Evolutionary conservation across 306 rosid genomes (phyloP).

Genomic region (Luffa acutangula): DNA sequence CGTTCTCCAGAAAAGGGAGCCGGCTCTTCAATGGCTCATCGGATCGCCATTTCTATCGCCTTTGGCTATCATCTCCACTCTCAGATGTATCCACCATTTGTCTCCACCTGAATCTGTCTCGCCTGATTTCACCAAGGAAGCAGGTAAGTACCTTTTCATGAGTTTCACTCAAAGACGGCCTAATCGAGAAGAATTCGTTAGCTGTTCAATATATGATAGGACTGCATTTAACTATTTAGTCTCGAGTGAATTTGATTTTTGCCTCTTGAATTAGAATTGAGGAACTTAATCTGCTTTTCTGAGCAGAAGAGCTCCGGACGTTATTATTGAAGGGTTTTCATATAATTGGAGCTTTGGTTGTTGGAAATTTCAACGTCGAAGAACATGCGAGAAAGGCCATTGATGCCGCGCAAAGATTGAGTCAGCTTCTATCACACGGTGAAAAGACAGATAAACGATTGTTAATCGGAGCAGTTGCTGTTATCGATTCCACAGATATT

Average conservation of each 20-base stretch:
- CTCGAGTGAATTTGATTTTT: background rate
- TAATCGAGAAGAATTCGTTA: background rate
- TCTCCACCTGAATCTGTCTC: constrained; percentile 24
- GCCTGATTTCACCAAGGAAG: constrained; percentile 47
- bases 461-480: constrained; percentile 49
- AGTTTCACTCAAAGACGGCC: background rate
- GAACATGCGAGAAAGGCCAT: constrained; percentile 32
- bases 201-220: background rate
- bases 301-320: constrained; percentile 59
- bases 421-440: constrained; percentile 29
- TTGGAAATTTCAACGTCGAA: constrained; percentile 24
- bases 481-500: constrained; percentile 24
- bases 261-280: background rate
- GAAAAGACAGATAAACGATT: constrained; percentile 15
- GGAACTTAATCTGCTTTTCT: background rate
- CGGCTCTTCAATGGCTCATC: constrained; percentile 61
- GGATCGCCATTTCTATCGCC: constrained; percentile 89
- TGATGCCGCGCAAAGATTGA: constrained; percentile 32
- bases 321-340: constrained; percentile 57
- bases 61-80: constrained; percentile 54
- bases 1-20: constrained; percentile 24
- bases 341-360: constrained; percentile 49
- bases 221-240: background rate
- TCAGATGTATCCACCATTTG: constrained; percentile 41
- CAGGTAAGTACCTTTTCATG: constrained; percentile 28